Evolutionary conservation across 2,329 filamentous ascomycete species (phyloP).

Genomic region (Shiraia sp.): DNA sequence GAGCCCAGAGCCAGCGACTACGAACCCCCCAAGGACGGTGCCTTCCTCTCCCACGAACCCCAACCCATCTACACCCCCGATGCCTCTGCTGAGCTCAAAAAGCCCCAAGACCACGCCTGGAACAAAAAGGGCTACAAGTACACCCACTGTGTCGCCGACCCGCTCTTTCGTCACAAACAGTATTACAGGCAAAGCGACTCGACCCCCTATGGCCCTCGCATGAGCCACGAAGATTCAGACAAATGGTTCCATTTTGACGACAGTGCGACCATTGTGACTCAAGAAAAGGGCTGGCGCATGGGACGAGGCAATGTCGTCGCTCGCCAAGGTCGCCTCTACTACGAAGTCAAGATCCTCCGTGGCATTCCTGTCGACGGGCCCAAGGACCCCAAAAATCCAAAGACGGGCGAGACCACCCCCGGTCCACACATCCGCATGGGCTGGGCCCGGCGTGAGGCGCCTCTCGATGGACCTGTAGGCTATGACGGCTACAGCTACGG

Average conservation of each 20-base stretch:
- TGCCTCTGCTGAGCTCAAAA: slow-evolving; percentile 49
- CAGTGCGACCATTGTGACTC: slow-evolving; percentile 76
- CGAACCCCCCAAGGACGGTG: slow-evolving; percentile 53
- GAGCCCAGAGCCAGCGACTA: slow-evolving; percentile 54
- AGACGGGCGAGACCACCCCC: slow-evolving; percentile 52
- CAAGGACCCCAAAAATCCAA: slow-evolving; percentile 40
- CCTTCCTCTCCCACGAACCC: slow-evolving; percentile 54
- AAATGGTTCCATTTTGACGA: slow-evolving; percentile 80
- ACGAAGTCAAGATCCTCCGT: slow-evolving; percentile 86
- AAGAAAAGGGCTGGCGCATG: slow-evolving; percentile 91
- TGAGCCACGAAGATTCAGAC: slow-evolving; percentile 92
- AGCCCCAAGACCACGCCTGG: slow-evolving; percentile 59
- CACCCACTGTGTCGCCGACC: slow-evolving; percentile 87
- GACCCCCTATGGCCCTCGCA: slow-evolving; percentile 77
- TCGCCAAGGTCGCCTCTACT: slow-evolving; percentile 88
- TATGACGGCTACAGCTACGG: slow-evolving; percentile 95
- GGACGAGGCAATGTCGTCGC: slow-evolving; percentile 88
- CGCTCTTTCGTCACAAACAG: slow-evolving; percentile 80
- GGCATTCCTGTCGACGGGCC: slow-evolving; percentile 63
- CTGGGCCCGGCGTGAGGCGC: slow-evolving; percentile 80
- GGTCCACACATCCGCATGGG: slow-evolving; percentile 74
- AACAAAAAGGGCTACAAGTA: slow-evolving; percentile 81
- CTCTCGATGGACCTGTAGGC: slow-evolving; percentile 79
- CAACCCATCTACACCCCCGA: slow-evolving; percentile 49
- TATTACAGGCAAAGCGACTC: slow-evolving; percentile 90